phyloP scores from a whole-genome alignment of 1,284 basidiomycete species.

The Earliella scabrosa region DNA sequence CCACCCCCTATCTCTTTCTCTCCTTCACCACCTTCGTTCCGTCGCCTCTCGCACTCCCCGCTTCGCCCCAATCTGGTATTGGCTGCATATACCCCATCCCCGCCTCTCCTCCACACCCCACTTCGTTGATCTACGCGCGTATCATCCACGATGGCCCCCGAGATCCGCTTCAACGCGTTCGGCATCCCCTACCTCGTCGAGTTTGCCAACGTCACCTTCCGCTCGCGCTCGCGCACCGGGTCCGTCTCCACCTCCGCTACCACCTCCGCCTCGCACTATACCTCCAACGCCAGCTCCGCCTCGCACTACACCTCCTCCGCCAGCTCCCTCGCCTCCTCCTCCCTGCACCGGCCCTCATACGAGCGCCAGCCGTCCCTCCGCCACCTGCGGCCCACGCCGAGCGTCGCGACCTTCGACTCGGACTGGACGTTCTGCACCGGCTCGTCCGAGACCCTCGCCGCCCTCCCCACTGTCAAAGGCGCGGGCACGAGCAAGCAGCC shows the following conservation, averaged over 20 bases:
- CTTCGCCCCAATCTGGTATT: conserved; percentile 29
- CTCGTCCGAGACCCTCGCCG: conserved; percentile 31
- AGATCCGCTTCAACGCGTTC: conserved; percentile 46
- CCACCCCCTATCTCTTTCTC: not conserved
- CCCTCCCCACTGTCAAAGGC: too few relatives aligned
- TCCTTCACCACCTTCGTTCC: not conserved
- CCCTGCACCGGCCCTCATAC: conserved; percentile 1
- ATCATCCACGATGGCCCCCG: conserved; percentile 30
- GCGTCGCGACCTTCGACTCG: conserved; percentile 23
- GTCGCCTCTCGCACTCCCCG: not conserved
- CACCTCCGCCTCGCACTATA: not conserved
- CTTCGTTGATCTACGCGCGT: not conserved
- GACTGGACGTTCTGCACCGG: conserved; percentile 28
- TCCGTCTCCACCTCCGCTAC: conserved; percentile 1
- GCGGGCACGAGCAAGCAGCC: too few relatives aligned
- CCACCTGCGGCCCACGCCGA: conserved; percentile 14
- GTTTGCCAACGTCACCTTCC: conserved; percentile 48
- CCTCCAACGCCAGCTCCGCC: not conserved
- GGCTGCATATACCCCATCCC: conserved; percentile 10
- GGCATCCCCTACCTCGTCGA: conserved; percentile 47
- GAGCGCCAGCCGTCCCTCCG: conserved; percentile 1
- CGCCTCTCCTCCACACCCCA: not conserved
- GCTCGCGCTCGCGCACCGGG: conserved; percentile 24
- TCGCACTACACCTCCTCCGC: not conserved
- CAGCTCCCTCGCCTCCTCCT: not conserved